A percentile compares a stretch with the other conserved stretches of the same genome.
phyloP scores from a whole-genome alignment of 2,329 filamentous ascomycete genomes.

The Mycosphaerella sp. region DNA sequence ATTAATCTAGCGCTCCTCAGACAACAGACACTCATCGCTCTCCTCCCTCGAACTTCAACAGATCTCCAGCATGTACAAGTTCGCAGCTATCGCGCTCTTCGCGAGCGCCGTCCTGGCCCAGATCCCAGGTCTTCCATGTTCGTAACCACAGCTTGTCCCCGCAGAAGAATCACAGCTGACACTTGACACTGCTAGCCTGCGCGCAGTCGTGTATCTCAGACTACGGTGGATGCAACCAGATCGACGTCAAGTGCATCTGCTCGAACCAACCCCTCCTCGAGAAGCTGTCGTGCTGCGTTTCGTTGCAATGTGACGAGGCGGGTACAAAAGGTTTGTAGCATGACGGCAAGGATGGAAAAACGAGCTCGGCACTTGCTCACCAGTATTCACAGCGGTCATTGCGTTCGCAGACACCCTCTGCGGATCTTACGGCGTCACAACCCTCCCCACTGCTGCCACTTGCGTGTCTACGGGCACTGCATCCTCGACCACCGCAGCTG shows the following conservation, averaged over 20 bases:
- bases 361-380: background rate
- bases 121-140: conserved; percentile 24
- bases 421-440: conserved; percentile 34
- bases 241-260: conserved; percentile 42
- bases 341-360: background rate
- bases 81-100: conserved; percentile 19
- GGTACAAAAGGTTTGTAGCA: background rate
- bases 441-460: conserved; percentile 38
- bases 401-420: conserved; percentile 40
- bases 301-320: conserved; percentile 28
- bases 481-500: conserved; percentile 10
- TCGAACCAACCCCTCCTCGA: conserved; percentile 34
- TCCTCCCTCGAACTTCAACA: background rate
- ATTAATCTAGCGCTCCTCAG: background rate
- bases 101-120: conserved; percentile 19
- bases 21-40: background rate
- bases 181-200: conserved; percentile 15
- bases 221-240: conserved; percentile 35
- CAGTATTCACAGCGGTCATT: conserved; percentile 35
- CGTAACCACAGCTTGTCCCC: conserved; percentile 8
- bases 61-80: conserved; percentile 18
- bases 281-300: conserved; percentile 40
- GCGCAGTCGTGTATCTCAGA: conserved; percentile 35
- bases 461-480: conserved; percentile 26
- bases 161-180: background rate